Percentiles rank a stretch among this genome's conserved stretches.
Conservation (phyloP, 805 yeast species). For the Candida cerambycidarum region DNA sequence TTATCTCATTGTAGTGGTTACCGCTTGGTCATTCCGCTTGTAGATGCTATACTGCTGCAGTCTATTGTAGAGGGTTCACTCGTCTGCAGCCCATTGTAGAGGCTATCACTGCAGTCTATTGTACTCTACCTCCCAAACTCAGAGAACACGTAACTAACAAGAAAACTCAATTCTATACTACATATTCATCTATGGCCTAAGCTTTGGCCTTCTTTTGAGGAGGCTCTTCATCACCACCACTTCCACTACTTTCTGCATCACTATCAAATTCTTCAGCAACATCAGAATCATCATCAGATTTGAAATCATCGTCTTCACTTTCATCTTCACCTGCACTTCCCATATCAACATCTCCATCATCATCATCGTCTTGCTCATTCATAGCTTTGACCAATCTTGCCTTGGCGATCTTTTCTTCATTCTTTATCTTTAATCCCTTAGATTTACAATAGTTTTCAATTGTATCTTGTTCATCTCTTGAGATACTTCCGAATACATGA, state of each 20-base stretch:
- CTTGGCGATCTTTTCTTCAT: constrained; percentile 88
- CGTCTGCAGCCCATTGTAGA: too few relatives aligned
- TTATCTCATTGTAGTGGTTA: too few relatives aligned
- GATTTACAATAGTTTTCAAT: constrained; percentile 75
- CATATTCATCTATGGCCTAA: neutral
- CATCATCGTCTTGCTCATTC: constrained; percentile 53
- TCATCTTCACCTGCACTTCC: constrained; percentile 71
- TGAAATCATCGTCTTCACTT: constrained; percentile 84
- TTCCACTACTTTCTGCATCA: constrained; percentile 45
- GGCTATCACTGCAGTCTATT: too few relatives aligned
- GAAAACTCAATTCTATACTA: neutral
- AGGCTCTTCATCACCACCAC: constrained; percentile 25
- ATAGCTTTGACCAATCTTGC: constrained; percentile 75
- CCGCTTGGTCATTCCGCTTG: too few relatives aligned
- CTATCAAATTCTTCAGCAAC: constrained; percentile 85
- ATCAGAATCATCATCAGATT: constrained; percentile 60
- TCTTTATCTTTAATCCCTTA: constrained; percentile 77
- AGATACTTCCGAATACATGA: constrained; percentile 85
- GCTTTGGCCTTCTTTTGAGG: constrained; percentile 31
- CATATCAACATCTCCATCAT: constrained; percentile 48
- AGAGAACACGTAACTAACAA: neutral
- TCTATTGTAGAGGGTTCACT: too few relatives aligned
- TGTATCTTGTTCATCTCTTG: constrained; percentile 81
- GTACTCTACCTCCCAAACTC: too few relatives aligned
- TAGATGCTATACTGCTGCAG: too few relatives aligned